These are phyloP conservation scores for Thelonectria discophora DNA, from an alignment of 2,329 filamentous ascomycete genomes.

Conservation along the genomic window DNA sequence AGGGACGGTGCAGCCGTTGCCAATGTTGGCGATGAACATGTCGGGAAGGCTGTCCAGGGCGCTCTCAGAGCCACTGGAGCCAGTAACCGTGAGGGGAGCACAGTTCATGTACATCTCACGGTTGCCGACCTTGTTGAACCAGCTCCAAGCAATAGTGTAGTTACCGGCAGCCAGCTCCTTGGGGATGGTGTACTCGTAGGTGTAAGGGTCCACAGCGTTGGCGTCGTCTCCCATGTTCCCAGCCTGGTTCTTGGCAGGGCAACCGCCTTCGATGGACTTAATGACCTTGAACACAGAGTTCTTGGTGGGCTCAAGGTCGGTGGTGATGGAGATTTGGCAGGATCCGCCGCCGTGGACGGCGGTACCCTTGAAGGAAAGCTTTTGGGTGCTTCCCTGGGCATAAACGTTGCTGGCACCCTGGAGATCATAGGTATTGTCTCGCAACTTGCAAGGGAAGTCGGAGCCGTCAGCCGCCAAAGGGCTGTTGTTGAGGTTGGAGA, in stretches of 20 bases:
- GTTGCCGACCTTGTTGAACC: conserved; percentile 93
- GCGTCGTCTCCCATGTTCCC: conserved; percentile 68
- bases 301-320: conserved; percentile 73
- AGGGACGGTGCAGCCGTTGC: conserved; percentile 61
- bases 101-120: conserved; percentile 99
- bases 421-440: conserved; percentile 55
- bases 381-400: conserved; percentile 51
- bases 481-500: conserved; percentile 58
- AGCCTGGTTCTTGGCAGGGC: conserved; percentile 66
- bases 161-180: conserved; percentile 76
- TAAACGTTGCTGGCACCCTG: conserved; percentile 65
- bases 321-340: conserved; percentile 88
- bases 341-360: conserved; percentile 91
- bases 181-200: conserved; percentile 78
- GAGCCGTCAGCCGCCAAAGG: conserved; percentile 69
- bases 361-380: conserved; percentile 72
- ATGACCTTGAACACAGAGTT: conserved; percentile 86
- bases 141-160: conserved; percentile 88
- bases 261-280: conserved; percentile 86
- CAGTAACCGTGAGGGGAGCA: conserved; percentile 74
- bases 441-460: conserved; percentile 86
- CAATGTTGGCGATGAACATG: conserved; percentile 75
- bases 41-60: conserved; percentile 72
- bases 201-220: conserved; percentile 56
- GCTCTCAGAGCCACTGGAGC: conserved; percentile 56